Evolutionary conservation across 2,329 filamentous ascomycete species (phyloP), one percentile per base, ranked within the genome.

Genomic region (Pseudogymnoascus destructans): DNA sequence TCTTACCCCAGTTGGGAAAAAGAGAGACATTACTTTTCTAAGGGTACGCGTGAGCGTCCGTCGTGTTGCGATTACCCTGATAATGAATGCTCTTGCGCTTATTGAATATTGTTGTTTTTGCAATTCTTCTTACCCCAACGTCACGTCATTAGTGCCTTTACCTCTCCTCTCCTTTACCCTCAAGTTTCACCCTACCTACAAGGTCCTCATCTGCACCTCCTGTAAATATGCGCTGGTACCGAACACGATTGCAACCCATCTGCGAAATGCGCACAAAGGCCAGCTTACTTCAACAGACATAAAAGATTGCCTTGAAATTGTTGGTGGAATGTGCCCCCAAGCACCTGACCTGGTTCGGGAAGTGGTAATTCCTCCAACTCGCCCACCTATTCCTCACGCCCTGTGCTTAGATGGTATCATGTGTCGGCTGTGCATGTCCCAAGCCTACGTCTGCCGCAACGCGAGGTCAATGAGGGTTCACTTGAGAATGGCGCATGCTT

Each of bases 51-150:
- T 17, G 10, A 23, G 49, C 11, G 21, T 55, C 15, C 8, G 5
- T 55, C 21, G 49, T 27, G 49, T 10, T 55, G 17, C 32, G 3
- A 55, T 55, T 5, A 55, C 32, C 3, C 32, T 55, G 25, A 17
- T 55, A 30, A 27, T 55, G 49, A 36, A 36, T 35, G 33, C 33
- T 35, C 21, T 55, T 55, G 32, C 49, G 30, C 49, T 55, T 33
- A 55, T 55, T 32, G n/a, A 17, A 55, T 55, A 30, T 15, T 55
- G 32, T 32, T 55, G 25, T n/a, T 55, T 27, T 55, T 9, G 15
- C 25, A 27, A n/a, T n/a, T n/a, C n/a, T n/a, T n/a, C n/a, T n/a
- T n/a, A n/a, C n/a, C n/a, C n/a, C n/a, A n/a, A n/a, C n/a, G n/a
- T n/a, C n/a, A n/a, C n/a, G n/a, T n/a, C n/a, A n/a, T n/a, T n/a